Percentiles rank a stretch among this genome's conserved stretches.
Conservation (phyloP, 805 yeast genomes). For the Ogataea nonfermentans region DNA sequence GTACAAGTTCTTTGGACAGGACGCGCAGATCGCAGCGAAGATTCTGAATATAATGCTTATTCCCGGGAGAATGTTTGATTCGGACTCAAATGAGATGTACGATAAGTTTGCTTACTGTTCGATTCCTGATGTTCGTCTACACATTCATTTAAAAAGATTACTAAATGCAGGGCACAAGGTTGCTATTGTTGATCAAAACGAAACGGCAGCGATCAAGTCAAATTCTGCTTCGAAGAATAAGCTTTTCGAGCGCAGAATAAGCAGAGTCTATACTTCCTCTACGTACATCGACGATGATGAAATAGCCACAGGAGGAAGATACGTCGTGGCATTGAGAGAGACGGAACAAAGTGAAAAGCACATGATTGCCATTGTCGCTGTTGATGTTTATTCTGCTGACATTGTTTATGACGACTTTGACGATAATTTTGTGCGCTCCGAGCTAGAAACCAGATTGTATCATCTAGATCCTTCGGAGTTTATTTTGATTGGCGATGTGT, state of each 20-base stretch:
- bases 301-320: conserved; percentile 34
- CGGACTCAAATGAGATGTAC: conserved; percentile 42
- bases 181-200: conserved; percentile 83
- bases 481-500: conserved; percentile 42
- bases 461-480: conserved; percentile 81
- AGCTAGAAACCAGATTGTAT: conserved; percentile 69
- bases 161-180: conserved; percentile 73
- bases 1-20: conserved; percentile 81
- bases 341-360: conserved; percentile 10
- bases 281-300: conserved; percentile 62
- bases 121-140: conserved; percentile 75
- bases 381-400: conserved; percentile 74
- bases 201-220: conserved; percentile 72
- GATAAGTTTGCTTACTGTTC: conserved; percentile 77
- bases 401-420: conserved; percentile 67
- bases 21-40: conserved; percentile 69
- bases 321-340: conserved; percentile 46
- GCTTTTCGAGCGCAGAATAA: conserved; percentile 65
- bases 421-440: conserved; percentile 56
- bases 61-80: conserved; percentile 56
- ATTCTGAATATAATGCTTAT: conserved; percentile 68
- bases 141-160: conserved; percentile 71
- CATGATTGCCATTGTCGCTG: conserved; percentile 52
- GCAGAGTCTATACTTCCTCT: conserved; percentile 76
- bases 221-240: conserved; percentile 47